Base-by-base conservation (phyloP, 2,329 filamentous ascomycete species). In the Curvularia verruculosa region DNA sequence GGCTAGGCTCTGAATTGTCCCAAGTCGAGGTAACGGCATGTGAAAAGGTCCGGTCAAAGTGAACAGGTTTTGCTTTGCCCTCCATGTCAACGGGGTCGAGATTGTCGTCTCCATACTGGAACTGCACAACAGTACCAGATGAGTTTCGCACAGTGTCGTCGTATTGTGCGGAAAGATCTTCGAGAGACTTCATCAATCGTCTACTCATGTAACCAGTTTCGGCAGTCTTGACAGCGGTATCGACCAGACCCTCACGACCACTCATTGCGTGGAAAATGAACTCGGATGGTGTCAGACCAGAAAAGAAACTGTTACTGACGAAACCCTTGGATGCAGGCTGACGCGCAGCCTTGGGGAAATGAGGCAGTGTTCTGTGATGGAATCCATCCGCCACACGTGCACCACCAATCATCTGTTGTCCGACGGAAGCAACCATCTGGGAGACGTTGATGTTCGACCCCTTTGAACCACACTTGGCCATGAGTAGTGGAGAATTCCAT, bases 131-230 rank as follows among this genome's bases (percentile, higher is more conserved):
- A 29, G 88, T 88, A 7, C 90, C 90, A 1, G 89, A 89, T 0
- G 93, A 97, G 26, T 94, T 98, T 54, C 95, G 87, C 0, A 99
- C 94, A 0, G 95, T 99, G 69, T 96, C 87, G 69, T 99, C 95
- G 69, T 99, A 99, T 68, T 92, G 87, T 0, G 91, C 92, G 0
- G 93, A 96, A 3, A 98, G 80, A 81, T 99, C 95, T 74, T 99
- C 95, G 47, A 99, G 80, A 3, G 92, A 96, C 78, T 99, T 99
- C 94, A 99, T 99, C 73, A 99, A 77, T 66, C 95, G 88, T 79
- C 95, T 89, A 61, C 94, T 98, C 95, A 99, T 99, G 79, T 99
- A 99, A 63, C 95, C 95, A 10, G 95, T 99, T 77, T 99, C 95
- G 51, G 95, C 95, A 51, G 95, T 99, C 81, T 99, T 99, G 80